phyloP scores from a whole-genome alignment of 2,329 filamentous ascomycete species.

The Rosellinia necatrix region DNA sequence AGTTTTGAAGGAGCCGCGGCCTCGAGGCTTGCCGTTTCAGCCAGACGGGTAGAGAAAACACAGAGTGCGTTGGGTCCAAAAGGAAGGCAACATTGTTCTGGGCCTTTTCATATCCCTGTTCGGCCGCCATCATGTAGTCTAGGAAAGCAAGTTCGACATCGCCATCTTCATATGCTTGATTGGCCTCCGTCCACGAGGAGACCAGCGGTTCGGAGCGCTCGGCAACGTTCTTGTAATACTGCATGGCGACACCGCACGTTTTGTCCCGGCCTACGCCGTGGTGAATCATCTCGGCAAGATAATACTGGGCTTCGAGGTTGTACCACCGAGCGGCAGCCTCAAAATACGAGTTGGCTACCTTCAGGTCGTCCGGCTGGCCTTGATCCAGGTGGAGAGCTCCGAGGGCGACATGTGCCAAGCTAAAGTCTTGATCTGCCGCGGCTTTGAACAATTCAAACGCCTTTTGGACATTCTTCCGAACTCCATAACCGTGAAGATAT shows the following conservation, averaged over 20 bases:
- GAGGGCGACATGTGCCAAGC: conserved; percentile 79
- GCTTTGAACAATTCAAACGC: conserved; percentile 78
- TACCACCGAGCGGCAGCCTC: conserved; percentile 82
- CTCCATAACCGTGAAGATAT: conserved; percentile 77
- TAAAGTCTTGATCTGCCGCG: conserved; percentile 80
- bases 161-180: conserved; percentile 77
- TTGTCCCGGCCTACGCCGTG: conserved; percentile 80
- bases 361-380: conserved; percentile 70
- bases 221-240: conserved; percentile 81
- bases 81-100: conserved; percentile 91
- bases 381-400: conserved; percentile 87
- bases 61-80: conserved; percentile 73
- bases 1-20: conserved; percentile 53
- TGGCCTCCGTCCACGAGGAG: conserved; percentile 82
- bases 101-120: conserved; percentile 87
- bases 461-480: conserved; percentile 67
- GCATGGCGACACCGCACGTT: conserved; percentile 75
- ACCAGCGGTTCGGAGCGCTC: conserved; percentile 74
- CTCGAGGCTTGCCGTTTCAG: conserved; percentile 49
- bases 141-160: conserved; percentile 81
- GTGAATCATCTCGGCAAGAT: conserved; percentile 84
- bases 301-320: conserved; percentile 89
- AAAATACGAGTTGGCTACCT: conserved; percentile 81
- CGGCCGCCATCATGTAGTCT: conserved; percentile 83
- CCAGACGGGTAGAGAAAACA: conserved; percentile 60